A percentile compares a stretch with the other conserved stretches of the same genome.
These are phyloP conservation scores for Erythrophleum ivorense DNA, from an alignment of 331 rosid genomes.

Conservation along the genomic window DNA sequence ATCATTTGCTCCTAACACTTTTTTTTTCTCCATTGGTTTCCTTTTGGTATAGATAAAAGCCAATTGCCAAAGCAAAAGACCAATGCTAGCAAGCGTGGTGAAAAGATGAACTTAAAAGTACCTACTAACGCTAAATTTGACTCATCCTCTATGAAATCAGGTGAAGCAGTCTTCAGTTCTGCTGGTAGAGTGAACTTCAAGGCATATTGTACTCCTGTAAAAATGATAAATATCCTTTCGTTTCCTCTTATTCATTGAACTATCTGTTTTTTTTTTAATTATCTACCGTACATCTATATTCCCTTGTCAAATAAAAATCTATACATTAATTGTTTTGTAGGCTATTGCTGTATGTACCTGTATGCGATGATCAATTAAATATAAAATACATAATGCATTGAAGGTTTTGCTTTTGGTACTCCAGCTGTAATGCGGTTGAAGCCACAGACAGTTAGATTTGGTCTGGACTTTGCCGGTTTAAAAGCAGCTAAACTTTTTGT, in stretches of 20 bases:
- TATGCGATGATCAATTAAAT: not conserved
- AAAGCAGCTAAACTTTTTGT: conserved; percentile 6
- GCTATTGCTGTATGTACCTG: not conserved
- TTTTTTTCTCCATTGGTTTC: not conserved
- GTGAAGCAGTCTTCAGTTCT: conserved; percentile 50
- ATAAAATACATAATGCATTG: not conserved
- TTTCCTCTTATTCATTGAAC: conserved; percentile 7
- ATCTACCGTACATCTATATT: not conserved
- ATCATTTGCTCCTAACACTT: not conserved
- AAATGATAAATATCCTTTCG: not conserved
- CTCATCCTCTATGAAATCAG: conserved; percentile 52
- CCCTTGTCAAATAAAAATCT: not conserved
- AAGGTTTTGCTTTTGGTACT: not conserved
- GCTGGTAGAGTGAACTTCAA: conserved; percentile 50
- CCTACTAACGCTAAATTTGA: conserved; percentile 53
- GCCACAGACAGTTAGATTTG: not conserved
- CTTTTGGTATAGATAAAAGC: conserved; percentile 45
- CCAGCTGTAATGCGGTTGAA: not conserved
- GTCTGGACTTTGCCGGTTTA: not conserved
- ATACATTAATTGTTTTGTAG: not conserved
- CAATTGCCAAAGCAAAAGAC: conserved; percentile 59
- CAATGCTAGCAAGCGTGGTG: conserved; percentile 55
- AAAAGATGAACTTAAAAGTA: conserved; percentile 54
- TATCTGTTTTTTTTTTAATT: not conserved
- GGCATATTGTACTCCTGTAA: not conserved